Evolutionary conservation across 2,329 filamentous ascomycete genomes (phyloP), one percentile per base, ranked within the genome.

Genomic region (Xylaria hypoxylon): DNA sequence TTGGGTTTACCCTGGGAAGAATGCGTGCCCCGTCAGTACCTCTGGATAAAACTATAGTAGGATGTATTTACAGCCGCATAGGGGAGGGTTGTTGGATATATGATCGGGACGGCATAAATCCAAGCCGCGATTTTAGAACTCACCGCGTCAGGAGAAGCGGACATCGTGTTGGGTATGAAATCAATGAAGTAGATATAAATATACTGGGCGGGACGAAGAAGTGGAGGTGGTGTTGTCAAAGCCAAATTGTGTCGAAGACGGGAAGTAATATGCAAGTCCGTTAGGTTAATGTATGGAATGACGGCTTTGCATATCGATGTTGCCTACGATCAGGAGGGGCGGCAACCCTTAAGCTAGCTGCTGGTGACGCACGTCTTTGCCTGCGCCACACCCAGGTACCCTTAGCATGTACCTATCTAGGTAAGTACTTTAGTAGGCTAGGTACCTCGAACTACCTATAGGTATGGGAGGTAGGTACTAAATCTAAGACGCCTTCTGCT

Each of bases 1-100:
- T 87, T 87, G 72, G 75, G 80, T 81, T 86, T 70, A 40, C 24
- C 62, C 68, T 70, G 17, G 5, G 19, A 55, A 57, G 28, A 55
- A 28, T 15, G 64, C 51, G 45, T 45, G 56, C 42, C 47, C 53
- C 24, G 62, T 75, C 47, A 73, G 70, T 53, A 48, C 48, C 24
- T 57, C 31, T 31, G 15, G 10, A 19, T 26, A 40, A 22, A 55
- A 28, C 5, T 19, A 11, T n/a, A 52, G 22, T 19, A 24, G 13
- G 11, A 38, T 15, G 52, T 10, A 56, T 24, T 28, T 17, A 38
- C 24, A 51, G 33, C n/a, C 28, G 22, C 38, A 60, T 58, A 60
- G 59, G 62, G 60, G 52, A 51, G 44, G 19, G 22, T 28, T 26
- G 17, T 47, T 40, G 33, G 47, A 56, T 64, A 42, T 60, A 64